Base-by-base conservation (phyloP, 257 asterid genomes). In the Buddleja alternifolia region DNA sequence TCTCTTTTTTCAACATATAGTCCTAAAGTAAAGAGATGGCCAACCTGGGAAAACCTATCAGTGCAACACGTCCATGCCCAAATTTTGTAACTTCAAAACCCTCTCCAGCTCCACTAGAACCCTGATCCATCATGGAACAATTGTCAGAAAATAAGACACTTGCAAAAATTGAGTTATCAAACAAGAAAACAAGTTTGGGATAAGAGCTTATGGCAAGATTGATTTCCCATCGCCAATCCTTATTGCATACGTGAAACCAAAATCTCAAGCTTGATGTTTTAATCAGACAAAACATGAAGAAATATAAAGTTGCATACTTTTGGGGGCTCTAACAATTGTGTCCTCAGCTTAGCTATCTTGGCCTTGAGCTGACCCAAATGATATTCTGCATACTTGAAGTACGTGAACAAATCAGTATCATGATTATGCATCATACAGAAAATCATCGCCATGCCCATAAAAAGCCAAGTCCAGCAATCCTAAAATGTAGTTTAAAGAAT, bases 321-420 rank as follows among this genome's bases (percentile, higher is more conserved):
- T 17, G 99, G 97, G 52, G 99, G 99, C 90, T 94, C 99, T 86
- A 94, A 81, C 36, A 93, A 77, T 62, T 90, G 99, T 39, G 99
- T 93, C 92, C 99, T 89, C 80, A 93, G 85, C 88, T 94, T 94
- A 15, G 99, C 99, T 79, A 94, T 84, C 88, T 94, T 94, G 67
- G 99, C 99, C 88, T 93, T 93, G 76, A 93, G 96, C 84, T 93
- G 97, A 63, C 99, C 99, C 96, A 93, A 81, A 81, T 93, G 99
- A 84, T 93, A 93, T 60, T 93, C 99, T 93, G 90, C 54, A 68
- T 8, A 67, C 69, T 32, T 39, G 64, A 57, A 63, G 64, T 61
- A 55, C 29, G 54, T 12, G 21, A 58, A 56, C 23, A 48, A 21
- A 16, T 75, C 68, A 72, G 47, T 8, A 24, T 44, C 52, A 53